Base-by-base conservation (phyloP, 805 yeast species). In the Clavispora santaluciae region DNA sequence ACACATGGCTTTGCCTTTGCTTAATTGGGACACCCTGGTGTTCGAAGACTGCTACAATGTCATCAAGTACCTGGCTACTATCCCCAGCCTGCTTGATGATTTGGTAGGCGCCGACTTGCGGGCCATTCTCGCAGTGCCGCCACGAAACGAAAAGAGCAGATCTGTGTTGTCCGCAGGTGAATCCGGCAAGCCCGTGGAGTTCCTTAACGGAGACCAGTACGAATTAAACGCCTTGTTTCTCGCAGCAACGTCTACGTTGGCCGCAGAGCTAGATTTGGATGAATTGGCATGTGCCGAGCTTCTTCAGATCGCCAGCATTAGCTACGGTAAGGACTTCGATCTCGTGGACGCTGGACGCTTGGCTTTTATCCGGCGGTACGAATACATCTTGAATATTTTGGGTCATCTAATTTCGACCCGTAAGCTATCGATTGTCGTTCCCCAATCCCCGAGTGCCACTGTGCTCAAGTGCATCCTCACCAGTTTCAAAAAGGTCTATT, bases 261-360 rank as follows among this genome's bases (percentile, higher is more conserved):
- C 85, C 37, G 66, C 54, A 18, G 71, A 68, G 42, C 47, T 70
- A 15, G 60, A 62, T 34, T 43, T 91, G 38, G 95, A 91, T 60
- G 97, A 91, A 57, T 39, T 85, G 22, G 68, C 76, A 2, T 75
- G 86, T 1, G 93, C 95, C 1, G 86, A 88, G 54, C 56, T 86
- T 21, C 68, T 90, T 2, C 74, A 65, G 38, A 58, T 61, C 44
- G 74, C 88, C 3, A 54, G 64, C 15, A 47, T 44, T 58, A 18
- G 64, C 52, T 39, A 59, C 53, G 51, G 64, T 63, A 66, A 75
- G 20, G 83, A 84, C 1, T 64, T 72, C 0, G 63, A 70, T 2
- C 57, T 76, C 22, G 46, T 71, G 6, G 89, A 83, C 49, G 68
- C 75, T 16, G 95, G 93, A 1, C 75, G 79, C 43, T 75, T 84